phyloP scores from a whole-genome alignment of 1,284 basidiomycete genomes.

The Trichosporon ovoides region DNA sequence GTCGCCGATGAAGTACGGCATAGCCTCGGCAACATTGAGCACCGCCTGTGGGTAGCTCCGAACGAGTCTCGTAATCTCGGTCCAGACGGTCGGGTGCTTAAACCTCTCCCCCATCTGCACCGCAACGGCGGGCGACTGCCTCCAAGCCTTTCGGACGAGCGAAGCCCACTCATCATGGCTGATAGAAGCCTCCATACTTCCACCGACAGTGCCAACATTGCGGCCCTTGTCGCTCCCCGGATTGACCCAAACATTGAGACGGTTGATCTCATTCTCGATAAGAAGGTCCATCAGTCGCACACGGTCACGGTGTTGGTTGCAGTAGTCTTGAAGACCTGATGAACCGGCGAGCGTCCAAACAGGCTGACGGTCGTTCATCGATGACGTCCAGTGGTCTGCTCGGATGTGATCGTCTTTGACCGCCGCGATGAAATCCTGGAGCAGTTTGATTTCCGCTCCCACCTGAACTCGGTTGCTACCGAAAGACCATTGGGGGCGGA shows the following conservation, averaged over 20 bases:
- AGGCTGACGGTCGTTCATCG: slow-evolving; percentile 55
- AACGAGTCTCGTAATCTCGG: slow-evolving; percentile 72
- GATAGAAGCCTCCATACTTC: neutral
- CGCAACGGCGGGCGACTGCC: slow-evolving; percentile 72
- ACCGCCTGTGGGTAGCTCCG: slow-evolving; percentile 67
- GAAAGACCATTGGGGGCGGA: slow-evolving; percentile 89
- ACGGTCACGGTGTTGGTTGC: slow-evolving; percentile 57
- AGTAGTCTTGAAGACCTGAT: slow-evolving; percentile 55
- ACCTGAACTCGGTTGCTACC: slow-evolving; percentile 87
- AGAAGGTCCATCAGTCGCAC: slow-evolving; percentile 72
- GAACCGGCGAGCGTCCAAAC: slow-evolving; percentile 48
- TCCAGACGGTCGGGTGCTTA: slow-evolving; percentile 59
- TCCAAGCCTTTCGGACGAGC: slow-evolving; percentile 73
- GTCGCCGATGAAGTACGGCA: slow-evolving; percentile 74
- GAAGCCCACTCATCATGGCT: slow-evolving; percentile 63
- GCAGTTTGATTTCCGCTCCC: slow-evolving; percentile 76
- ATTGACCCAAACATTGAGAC: slow-evolving; percentile 86
- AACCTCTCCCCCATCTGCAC: slow-evolving; percentile 82
- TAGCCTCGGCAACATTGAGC: slow-evolving; percentile 69
- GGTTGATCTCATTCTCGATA: slow-evolving; percentile 82
- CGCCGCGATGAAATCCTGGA: slow-evolving; percentile 75
- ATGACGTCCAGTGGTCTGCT: slow-evolving; percentile 63
- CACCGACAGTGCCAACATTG: slow-evolving; percentile 27
- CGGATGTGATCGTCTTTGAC: slow-evolving; percentile 69
- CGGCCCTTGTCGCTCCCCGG: slow-evolving; percentile 66